Conservation (phyloP, 257 asterid genomes). For the Solanum peruvianum region DNA sequence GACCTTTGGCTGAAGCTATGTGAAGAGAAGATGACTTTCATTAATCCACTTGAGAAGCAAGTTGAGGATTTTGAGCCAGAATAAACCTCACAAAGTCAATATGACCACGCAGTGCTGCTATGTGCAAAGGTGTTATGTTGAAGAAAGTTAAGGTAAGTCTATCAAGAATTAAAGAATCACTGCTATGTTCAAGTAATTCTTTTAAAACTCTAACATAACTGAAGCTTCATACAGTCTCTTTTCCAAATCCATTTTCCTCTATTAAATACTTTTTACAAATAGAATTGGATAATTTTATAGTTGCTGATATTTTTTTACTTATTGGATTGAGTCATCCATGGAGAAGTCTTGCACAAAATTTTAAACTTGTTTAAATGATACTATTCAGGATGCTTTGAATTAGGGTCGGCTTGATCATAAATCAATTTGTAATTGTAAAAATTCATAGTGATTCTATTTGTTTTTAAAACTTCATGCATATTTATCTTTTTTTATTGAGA, state of each 20-base stretch:
- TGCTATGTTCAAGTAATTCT: constrained; percentile 9
- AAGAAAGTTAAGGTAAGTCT: constrained; percentile 18
- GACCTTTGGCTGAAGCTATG: too few relatives aligned
- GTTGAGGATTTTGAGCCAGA: constrained; percentile 9
- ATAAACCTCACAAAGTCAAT: constrained; percentile 11
- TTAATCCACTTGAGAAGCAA: constrained; percentile 18
- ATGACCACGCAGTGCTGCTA: constrained; percentile 23
- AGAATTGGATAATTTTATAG: neutral
- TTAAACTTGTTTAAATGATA: neutral
- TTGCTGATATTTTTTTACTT: neutral
- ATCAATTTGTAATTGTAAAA: too few relatives aligned
- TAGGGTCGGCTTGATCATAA: too few relatives aligned
- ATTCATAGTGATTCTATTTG: too few relatives aligned
- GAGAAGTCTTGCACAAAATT: neutral
- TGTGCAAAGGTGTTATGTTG: constrained; percentile 33
- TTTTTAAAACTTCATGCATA: too few relatives aligned
- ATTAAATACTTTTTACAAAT: neutral
- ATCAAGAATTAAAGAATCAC: constrained; percentile 23
- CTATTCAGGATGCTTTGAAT: neutral
- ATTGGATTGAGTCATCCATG: neutral
- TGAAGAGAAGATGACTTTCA: neutral
- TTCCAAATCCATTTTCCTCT: neutral
- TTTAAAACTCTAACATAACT: constrained; percentile 2
- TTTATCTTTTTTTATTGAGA: too few relatives aligned
- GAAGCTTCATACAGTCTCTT: constrained; percentile 26